Base-by-base conservation (phyloP, 2,329 filamentous ascomycete species). In the Cladosporium sp. region DNA sequence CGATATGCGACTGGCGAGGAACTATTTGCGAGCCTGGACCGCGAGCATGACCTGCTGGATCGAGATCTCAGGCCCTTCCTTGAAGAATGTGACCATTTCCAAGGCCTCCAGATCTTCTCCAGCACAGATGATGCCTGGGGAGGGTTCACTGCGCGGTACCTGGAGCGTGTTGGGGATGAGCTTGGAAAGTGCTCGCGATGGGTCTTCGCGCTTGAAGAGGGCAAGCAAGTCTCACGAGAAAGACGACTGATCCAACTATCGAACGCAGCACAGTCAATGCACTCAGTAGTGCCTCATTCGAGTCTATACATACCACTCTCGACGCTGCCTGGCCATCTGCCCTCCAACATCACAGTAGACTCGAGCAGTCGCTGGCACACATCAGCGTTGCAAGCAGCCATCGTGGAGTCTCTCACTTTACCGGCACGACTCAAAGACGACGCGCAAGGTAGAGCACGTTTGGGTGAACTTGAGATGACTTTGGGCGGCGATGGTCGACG, bases 71-170 rank as follows among this genome's bases (percentile, higher is more conserved):
- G 95, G 43, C 89, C 89, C 0, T 97, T 97, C 75, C 87, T 89
- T 2, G 95, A 99, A 79, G 95, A 98, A 78, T 95, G 93, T 69
- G 95, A 99, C 77, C 89, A 92, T 64, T 84, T 98, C 79, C 93
- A 97, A 77, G 94, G 90, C 0, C 82, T 99, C 21, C 94, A 98
- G 71, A 74, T 82, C 70, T 73, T 87, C 73, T 75, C 85, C 70
- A 75, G 84, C 67, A 74, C 84, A 66, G 78, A 88, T 79, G 71
- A 85, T 81, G 77, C 84, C 67, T 83, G 81, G 81, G 76, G 81
- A 68, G 77, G 82, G 66, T 78, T 84, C 76, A 69, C 80, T 54
- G 76, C 77, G 60, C 76, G 73, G 67, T 82, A 79, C 76, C 70
- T 80, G 59, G 80, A 98, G 75, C 84, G 88, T 32, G 79, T 99